Evolutionary conservation across 2,329 filamentous ascomycete species (phyloP).

Genomic region (Curvularia verruculosa): DNA sequence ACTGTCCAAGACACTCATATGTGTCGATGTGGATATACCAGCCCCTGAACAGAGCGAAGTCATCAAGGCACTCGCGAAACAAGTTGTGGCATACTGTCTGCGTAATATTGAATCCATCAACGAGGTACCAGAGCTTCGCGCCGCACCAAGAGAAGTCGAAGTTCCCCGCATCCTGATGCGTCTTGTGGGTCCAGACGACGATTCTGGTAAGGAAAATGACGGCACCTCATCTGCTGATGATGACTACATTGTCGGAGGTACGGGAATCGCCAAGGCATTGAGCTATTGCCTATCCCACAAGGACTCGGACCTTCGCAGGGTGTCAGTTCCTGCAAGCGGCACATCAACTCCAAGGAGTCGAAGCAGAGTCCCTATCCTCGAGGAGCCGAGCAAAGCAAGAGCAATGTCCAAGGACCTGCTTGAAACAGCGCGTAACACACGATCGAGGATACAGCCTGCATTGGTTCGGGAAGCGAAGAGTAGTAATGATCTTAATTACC

Average conservation of each 20-base stretch:
- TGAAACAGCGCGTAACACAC: conserved; percentile 86
- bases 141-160: conserved; percentile 59
- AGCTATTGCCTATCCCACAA: conserved; percentile 88
- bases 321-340: conserved; percentile 55
- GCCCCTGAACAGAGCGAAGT: conserved; percentile 82
- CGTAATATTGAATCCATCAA: conserved; percentile 85
- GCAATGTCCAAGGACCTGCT: conserved; percentile 93
- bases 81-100: conserved; percentile 92
- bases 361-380: conserved; percentile 11
- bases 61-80: conserved; percentile 88
- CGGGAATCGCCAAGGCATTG: conserved; percentile 91
- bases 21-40: conserved; percentile 90
- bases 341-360: conserved; percentile 59
- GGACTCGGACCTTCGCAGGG: conserved; percentile 60
- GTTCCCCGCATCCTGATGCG: conserved; percentile 85
- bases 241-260: conserved; percentile 95
- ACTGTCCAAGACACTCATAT: conserved; percentile 81
- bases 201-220: conserved; percentile 59
- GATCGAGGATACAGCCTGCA: conserved; percentile 80
- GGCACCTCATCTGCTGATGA: conserved; percentile 77
- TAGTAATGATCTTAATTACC: conserved; percentile 76
- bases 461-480: conserved; percentile 74
- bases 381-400: conserved; percentile 52
- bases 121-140: conserved; percentile 64
- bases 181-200: conserved; percentile 74